Conservation (phyloP, 179 eudicot species). For the Gypsophila paniculata region DNA sequence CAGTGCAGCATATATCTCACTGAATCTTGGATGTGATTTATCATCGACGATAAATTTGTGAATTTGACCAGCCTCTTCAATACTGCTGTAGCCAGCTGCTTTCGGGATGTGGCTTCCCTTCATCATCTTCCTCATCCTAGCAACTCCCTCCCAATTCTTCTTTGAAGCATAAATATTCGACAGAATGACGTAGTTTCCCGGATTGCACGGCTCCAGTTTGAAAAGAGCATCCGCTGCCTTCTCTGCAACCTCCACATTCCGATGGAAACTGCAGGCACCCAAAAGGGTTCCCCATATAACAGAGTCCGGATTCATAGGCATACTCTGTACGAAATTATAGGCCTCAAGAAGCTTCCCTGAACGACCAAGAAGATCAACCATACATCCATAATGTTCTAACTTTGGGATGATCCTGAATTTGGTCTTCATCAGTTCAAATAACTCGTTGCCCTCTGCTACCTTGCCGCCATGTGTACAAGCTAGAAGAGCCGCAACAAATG, state of each 20-base stretch:
- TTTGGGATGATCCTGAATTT: slow-evolving; percentile 37
- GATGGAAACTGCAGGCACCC: slow-evolving; percentile 65
- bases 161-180: slow-evolving; percentile 56
- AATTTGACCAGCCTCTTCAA: slow-evolving; percentile 49
- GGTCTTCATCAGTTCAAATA: slow-evolving; percentile 43
- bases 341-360: slow-evolving; percentile 54
- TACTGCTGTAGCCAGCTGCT: slow-evolving; percentile 54
- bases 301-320: slow-evolving; percentile 62
- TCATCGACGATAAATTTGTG: slow-evolving; percentile 59
- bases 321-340: slow-evolving; percentile 37
- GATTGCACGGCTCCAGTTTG: slow-evolving; percentile 51
- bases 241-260: slow-evolving; percentile 55
- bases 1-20: slow-evolving; percentile 39
- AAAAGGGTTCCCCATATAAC: slow-evolving; percentile 67
- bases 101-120: slow-evolving; percentile 45
- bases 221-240: slow-evolving; percentile 48
- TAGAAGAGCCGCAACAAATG: slow-evolving; percentile 54
- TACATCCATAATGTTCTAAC: slow-evolving; percentile 69
- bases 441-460: slow-evolving; percentile 39
- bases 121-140: slow-evolving; percentile 55
- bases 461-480: slow-evolving; percentile 71
- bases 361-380: slow-evolving; percentile 70
- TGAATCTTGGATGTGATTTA: slow-evolving; percentile 46
- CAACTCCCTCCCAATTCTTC: slow-evolving; percentile 56
- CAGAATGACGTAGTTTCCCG: slow-evolving; percentile 63